Evolutionary conservation across 768 basidiomycete genomes (phyloP).

Genomic region (Russula sp.): DNA sequence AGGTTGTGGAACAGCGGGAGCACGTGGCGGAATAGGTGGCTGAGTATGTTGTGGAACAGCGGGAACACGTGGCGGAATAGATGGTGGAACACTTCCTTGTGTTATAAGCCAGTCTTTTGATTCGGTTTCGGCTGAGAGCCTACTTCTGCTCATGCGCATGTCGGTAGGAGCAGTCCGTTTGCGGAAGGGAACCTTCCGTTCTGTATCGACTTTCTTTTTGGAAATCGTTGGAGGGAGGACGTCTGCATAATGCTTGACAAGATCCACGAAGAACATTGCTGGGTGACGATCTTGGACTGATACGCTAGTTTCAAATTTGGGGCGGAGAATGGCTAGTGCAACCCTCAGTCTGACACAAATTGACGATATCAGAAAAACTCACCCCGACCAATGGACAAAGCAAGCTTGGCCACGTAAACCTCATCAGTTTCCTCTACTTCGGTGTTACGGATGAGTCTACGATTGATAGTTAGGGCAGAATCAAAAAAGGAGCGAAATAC

Average conservation of each 20-base stretch:
- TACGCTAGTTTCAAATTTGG: constrained; percentile 74
- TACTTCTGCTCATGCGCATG: constrained; percentile 79
- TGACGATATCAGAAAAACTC: constrained; percentile 36
- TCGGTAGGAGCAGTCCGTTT: constrained; percentile 88
- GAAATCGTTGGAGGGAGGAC: constrained; percentile 80
- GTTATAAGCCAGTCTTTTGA: constrained; percentile 57
- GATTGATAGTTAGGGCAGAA: constrained; percentile 12
- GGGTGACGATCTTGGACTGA: constrained; percentile 92
- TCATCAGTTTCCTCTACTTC: constrained; percentile 69
- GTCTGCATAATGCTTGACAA: constrained; percentile 68
- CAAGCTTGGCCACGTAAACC: constrained; percentile 82
- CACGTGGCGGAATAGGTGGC: constrained; percentile 20
- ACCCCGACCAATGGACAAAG: constrained; percentile 85
- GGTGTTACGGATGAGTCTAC: constrained; percentile 68
- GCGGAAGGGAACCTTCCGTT: constrained; percentile 75
- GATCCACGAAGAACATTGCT: constrained; percentile 77
- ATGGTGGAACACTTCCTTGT: constrained; percentile 34
- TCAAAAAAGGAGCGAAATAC: neutral
- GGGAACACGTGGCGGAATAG: constrained; percentile 16
- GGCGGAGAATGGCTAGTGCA: constrained; percentile 68
- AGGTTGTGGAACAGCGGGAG: constrained; percentile 23
- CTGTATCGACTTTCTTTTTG: constrained; percentile 84
- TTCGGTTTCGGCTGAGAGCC: constrained; percentile 69
- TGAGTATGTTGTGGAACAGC: constrained; percentile 27
- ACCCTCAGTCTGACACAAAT: neutral